phyloP scores from a whole-genome alignment of 176 grass and related monocot genomes.

The Secale cereale region DNA sequence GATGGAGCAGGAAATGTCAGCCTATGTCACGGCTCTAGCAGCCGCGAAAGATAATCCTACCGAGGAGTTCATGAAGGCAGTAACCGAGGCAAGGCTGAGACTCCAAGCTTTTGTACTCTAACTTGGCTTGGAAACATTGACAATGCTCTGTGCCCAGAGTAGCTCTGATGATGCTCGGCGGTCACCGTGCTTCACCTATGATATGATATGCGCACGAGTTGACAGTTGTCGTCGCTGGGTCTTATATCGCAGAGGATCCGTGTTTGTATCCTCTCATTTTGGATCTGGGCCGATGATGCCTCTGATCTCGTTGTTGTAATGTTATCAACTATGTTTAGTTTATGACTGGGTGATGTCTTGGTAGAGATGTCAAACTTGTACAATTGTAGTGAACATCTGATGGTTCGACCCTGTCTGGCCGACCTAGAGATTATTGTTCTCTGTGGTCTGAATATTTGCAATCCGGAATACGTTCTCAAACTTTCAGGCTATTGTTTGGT shows the following conservation, averaged over 20 bases:
- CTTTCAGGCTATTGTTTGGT: background rate
- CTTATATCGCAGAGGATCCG: conserved; percentile 19
- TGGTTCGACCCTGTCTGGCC: background rate
- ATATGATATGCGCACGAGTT: background rate
- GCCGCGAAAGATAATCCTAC: conserved; percentile 84
- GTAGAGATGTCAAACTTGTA: conserved; percentile 34
- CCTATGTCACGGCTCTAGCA: conserved; percentile 61
- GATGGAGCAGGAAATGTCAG: conserved; percentile 73
- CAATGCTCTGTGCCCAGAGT: background rate
- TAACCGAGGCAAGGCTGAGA: conserved; percentile 66
- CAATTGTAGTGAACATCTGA: background rate
- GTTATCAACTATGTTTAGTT: conserved; percentile 14
- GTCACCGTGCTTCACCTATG: background rate
- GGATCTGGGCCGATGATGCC: conserved; percentile 9
- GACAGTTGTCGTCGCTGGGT: conserved; percentile 1
- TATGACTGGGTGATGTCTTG: background rate
- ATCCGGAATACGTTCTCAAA: background rate
- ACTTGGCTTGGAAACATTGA: conserved; percentile 7
- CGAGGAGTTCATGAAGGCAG: conserved; percentile 55
- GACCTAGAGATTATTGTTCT: background rate
- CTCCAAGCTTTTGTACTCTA: conserved; percentile 72
- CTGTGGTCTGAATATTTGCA: background rate
- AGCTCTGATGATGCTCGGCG: background rate
- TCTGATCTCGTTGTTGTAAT: conserved; percentile 23
- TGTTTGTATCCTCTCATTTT: conserved; percentile 27